Conservation (phyloP, 1,284 basidiomycete genomes). For the Cutaneotrichosporon mucoides region DNA sequence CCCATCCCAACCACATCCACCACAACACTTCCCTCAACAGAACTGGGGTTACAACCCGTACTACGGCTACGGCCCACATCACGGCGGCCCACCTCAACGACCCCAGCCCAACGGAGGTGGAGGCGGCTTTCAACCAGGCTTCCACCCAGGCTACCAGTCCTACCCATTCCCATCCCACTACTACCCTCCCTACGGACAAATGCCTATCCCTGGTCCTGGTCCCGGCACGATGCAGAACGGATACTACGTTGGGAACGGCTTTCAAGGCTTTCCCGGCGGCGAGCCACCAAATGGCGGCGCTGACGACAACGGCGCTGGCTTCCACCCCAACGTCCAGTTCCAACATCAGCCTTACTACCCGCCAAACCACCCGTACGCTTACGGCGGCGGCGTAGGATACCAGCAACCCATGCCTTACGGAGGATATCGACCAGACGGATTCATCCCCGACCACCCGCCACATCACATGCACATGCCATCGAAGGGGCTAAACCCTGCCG, state of each 20-base stretch:
- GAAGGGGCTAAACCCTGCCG: conserved; percentile 42
- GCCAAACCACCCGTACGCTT: conserved; percentile 40
- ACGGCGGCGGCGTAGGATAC: conserved; percentile 42
- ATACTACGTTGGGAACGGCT: conserved; percentile 19
- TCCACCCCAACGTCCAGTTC: conserved; percentile 14
- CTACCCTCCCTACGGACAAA: conserved; percentile 23
- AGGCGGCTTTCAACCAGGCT: conserved; percentile 18
- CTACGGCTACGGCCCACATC: conserved; percentile 12
- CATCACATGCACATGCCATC: conserved; percentile 3
- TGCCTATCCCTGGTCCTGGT: conserved; percentile 37
- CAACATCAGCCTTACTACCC: conserved; percentile 27
- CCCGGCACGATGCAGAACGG: conserved; percentile 45
- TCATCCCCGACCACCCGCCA: conserved; percentile 9
- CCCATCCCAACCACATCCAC: conserved; percentile 13
- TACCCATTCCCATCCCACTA: conserved; percentile 11
- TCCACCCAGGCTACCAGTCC: conserved; percentile 11
- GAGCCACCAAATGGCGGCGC: conserved; percentile 5
- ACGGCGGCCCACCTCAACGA: conserved; percentile 7
- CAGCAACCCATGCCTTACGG: conserved; percentile 15
- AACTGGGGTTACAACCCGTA: conserved; percentile 17
- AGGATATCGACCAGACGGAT: conserved; percentile 14
- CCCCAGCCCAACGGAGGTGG: conserved; percentile 9
- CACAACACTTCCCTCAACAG: conserved; percentile 4
- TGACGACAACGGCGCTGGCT: not conserved
- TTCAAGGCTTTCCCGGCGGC: conserved; percentile 3